Evolutionary conservation across 345 rosid genomes (phyloP).

Genomic region (Syzygium oleosum): DNA sequence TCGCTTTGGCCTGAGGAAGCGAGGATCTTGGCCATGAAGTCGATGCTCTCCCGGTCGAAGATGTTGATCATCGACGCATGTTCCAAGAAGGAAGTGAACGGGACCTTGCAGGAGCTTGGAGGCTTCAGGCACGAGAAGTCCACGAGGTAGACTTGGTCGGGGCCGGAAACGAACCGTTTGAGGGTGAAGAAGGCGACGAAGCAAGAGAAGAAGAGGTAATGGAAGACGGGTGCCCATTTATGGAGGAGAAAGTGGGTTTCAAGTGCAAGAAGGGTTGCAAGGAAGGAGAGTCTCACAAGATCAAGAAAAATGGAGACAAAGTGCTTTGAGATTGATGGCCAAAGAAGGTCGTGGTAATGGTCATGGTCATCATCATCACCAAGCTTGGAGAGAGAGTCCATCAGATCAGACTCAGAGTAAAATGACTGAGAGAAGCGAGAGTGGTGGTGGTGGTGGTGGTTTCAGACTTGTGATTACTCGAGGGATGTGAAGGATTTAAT

Average conservation of each 20-base stretch:
- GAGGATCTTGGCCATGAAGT: conserved; percentile 50
- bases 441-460: not conserved
- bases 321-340: not conserved
- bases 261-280: not conserved
- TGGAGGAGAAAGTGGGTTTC: not conserved
- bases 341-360: not conserved
- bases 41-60: conserved; percentile 31
- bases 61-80: conserved; percentile 19
- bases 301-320: conserved; percentile 4
- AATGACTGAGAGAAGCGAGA: not conserved
- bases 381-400: conserved; percentile 1
- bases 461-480: not conserved
- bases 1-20: conserved; percentile 33
- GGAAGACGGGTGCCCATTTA: conserved; percentile 6
- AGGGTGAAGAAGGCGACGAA: conserved; percentile 1
- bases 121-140: conserved; percentile 48
- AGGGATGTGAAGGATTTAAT: not conserved
- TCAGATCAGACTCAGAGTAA: not conserved
- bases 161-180: conserved; percentile 1
- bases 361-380: not conserved
- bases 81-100: conserved; percentile 31
- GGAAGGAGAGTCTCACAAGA: conserved; percentile 2
- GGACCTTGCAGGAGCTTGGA: conserved; percentile 26
- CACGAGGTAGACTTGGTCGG: conserved; percentile 27
- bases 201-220: conserved; percentile 3